Conservation (phyloP, 805 yeast species). For the Metschnikowia amazonensis region DNA sequence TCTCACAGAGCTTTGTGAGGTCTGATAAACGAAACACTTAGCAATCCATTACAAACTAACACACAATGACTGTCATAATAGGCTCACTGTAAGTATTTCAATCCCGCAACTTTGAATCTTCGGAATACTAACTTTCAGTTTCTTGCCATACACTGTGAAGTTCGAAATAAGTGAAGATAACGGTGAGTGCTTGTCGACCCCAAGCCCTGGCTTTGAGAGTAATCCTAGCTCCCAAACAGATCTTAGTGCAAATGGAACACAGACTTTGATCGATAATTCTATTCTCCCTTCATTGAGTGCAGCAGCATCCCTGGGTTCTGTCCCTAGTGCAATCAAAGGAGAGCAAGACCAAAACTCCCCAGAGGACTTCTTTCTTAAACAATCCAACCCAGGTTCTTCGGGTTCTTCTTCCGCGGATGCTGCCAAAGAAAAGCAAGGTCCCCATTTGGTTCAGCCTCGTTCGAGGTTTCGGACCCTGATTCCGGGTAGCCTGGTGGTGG, state of each 20-base stretch:
- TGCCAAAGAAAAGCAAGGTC: slow-evolving; percentile 23
- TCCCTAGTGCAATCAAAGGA: slow-evolving; percentile 20
- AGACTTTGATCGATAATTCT: slow-evolving; percentile 19
- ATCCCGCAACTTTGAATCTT: not conserved
- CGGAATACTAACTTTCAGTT: slow-evolving; percentile 37
- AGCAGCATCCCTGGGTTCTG: slow-evolving; percentile 23
- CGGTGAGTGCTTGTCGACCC: slow-evolving; percentile 4
- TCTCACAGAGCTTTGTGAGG: slow-evolving; percentile 2
- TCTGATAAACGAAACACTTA: not conserved
- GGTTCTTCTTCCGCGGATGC: slow-evolving; percentile 20
- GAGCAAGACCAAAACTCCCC: slow-evolving; percentile 34
- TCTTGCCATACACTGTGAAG: slow-evolving; percentile 74
- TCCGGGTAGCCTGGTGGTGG: slow-evolving; percentile 33
- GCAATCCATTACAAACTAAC: slow-evolving; percentile 1
- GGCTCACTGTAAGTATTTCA: slow-evolving; percentile 57
- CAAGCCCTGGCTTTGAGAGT: not conserved
- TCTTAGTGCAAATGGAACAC: not conserved
- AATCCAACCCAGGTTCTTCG: slow-evolving; percentile 22
- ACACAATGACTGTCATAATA: slow-evolving; percentile 58
- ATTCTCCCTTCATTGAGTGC: slow-evolving; percentile 37
- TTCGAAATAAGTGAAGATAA: slow-evolving; percentile 39
- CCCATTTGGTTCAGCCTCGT: slow-evolving; percentile 44
- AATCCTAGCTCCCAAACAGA: slow-evolving; percentile 1
- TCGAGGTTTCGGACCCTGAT: slow-evolving; percentile 32
- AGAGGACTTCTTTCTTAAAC: slow-evolving; percentile 49